A percentile compares a stretch with the other conserved stretches of the same genome.
Evolutionary conservation across 352 stramenopile species (phyloP).

Genomic region (Phytophthora cryptogea): DNA sequence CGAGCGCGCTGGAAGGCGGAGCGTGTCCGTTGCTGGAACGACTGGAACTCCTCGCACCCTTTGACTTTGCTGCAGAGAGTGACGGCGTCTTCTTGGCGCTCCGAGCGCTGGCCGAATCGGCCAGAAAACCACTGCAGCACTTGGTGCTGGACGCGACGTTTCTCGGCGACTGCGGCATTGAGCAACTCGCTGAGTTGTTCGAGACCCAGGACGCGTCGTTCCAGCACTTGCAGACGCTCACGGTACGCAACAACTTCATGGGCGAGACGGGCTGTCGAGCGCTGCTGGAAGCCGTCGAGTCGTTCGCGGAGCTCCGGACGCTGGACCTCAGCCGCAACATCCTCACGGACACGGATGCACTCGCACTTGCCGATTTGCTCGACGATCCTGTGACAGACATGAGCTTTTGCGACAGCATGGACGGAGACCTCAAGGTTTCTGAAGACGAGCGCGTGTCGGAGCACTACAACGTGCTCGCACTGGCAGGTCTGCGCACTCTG

Average conservation of each 20-base stretch:
- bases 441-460: constrained; percentile 6
- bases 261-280: constrained; percentile 49
- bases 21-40: constrained; percentile 46
- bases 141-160: constrained; percentile 67
- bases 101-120: constrained; percentile 27
- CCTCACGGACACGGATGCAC: constrained; percentile 56
- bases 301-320: constrained; percentile 34
- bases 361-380: constrained; percentile 45
- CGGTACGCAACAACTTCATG: constrained; percentile 69
- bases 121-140: constrained; percentile 20
- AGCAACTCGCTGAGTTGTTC: constrained; percentile 43
- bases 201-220: constrained; percentile 31
- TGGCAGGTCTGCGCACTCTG: constrained; percentile 34
- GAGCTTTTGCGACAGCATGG: constrained; percentile 14
- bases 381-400: constrained; percentile 28
- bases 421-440: constrained; percentile 3
- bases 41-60: constrained; percentile 54
- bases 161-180: constrained; percentile 53
- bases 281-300: constrained; percentile 33
- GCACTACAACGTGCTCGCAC: constrained; percentile 12
- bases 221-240: constrained; percentile 37
- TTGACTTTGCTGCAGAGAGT: constrained; percentile 67
- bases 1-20: constrained; percentile 35
- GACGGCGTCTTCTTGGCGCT: constrained; percentile 48
- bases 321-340: constrained; percentile 64